A percentile compares a stretch with the other conserved stretches of the same genome.
Conservation (phyloP, 495 filamentous ascomycete species). For the Aspergillus incahuasiensis region DNA sequence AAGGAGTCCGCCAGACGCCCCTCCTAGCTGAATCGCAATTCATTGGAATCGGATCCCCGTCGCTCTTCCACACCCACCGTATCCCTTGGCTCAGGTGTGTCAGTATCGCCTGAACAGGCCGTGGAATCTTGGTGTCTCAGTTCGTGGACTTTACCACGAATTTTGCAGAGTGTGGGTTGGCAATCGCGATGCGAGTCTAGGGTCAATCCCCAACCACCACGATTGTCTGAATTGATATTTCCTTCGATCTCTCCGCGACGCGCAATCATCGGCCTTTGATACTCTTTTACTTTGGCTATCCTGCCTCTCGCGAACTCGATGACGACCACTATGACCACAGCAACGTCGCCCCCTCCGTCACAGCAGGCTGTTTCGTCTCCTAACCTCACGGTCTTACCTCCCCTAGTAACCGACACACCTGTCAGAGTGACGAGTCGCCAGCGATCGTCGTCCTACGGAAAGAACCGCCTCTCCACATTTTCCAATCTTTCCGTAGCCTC, state of each 20-base stretch:
- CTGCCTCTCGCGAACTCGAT: slow-evolving; percentile 5
- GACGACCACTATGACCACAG: slow-evolving; percentile 57
- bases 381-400: slow-evolving; percentile 40
- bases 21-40: slow-evolving; percentile 14
- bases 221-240: slow-evolving; percentile 18
- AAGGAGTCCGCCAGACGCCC: slow-evolving; percentile 21
- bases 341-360: slow-evolving; percentile 52
- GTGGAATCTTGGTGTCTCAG: slow-evolving; percentile 4
- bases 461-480: slow-evolving; percentile 67
- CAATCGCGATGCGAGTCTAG: slow-evolving; percentile 43
- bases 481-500: slow-evolving; percentile 56
- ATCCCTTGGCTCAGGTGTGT: slow-evolving; percentile 6
- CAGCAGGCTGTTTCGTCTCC: slow-evolving; percentile 30
- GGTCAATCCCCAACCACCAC: slow-evolving; percentile 26
- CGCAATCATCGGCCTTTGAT: slow-evolving; percentile 7
- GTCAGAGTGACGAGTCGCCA: slow-evolving; percentile 46
- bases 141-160: neutral
- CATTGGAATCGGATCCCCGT: neutral
- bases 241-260: slow-evolving; percentile 11
- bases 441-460: slow-evolving; percentile 66
- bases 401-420: slow-evolving; percentile 35
- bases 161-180: slow-evolving; percentile 18
- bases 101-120: neutral
- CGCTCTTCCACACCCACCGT: neutral
- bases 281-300: neutral